Conservation (phyloP, 768 basidiomycete genomes). For the Phylloporus scabripes region DNA sequence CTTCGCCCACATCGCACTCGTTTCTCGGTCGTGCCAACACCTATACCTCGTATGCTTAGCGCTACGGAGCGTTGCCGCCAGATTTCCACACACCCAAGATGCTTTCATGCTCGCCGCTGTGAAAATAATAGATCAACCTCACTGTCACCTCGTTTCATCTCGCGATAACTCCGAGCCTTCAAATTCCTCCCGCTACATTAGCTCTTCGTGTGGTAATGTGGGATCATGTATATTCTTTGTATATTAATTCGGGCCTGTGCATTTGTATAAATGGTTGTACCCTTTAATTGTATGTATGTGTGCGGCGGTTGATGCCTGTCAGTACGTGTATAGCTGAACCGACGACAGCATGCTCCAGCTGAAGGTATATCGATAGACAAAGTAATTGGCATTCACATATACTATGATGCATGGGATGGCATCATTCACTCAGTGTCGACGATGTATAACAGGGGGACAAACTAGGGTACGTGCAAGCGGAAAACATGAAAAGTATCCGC, state of each 20-base stretch:
- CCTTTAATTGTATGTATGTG: conserved; percentile 20
- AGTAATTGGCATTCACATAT: background rate
- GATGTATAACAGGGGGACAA: background rate
- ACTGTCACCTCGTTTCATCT: conserved; percentile 4
- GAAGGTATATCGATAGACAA: too few species aligned
- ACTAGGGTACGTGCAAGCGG: background rate
- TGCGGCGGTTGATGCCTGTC: conserved; percentile 9
- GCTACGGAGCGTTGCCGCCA: background rate
- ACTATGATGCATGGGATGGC: background rate
- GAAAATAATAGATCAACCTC: conserved; percentile 2
- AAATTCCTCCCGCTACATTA: conserved; percentile 9
- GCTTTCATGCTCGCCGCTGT: conserved; percentile 16
- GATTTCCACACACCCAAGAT: conserved; percentile 10
- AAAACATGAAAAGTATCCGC: background rate
- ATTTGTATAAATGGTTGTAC: conserved; percentile 20
- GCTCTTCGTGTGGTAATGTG: conserved; percentile 23
- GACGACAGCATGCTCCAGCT: too few species aligned
- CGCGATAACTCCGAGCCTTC: conserved; percentile 18
- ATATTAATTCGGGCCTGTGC: conserved; percentile 14
- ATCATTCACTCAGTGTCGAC: background rate
- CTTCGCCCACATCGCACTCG: conserved; percentile 9
- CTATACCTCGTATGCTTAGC: conserved; percentile 21
- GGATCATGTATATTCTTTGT: conserved; percentile 31
- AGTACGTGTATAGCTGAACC: background rate
- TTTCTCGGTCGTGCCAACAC: conserved; percentile 15